Conservation (phyloP, 129 eudicot genomes). For the Tanacetum coccineum region DNA sequence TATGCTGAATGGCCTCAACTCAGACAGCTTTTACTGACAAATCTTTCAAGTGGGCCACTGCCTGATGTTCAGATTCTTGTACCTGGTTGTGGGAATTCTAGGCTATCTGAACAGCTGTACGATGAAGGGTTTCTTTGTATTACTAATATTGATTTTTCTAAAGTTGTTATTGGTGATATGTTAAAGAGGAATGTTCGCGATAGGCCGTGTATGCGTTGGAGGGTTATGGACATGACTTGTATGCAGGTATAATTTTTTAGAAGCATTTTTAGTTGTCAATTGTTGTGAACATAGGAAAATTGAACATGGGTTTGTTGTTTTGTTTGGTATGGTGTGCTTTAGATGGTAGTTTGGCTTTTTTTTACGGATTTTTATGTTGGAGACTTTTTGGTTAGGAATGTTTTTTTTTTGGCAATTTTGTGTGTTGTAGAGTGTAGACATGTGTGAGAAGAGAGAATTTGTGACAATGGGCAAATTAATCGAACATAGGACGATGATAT, state of each 20-base stretch:
- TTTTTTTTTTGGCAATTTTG: too few relatives aligned
- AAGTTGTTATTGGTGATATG: slow-evolving; percentile 87
- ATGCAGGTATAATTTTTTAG: slow-evolving; percentile 60
- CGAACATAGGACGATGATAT: too few relatives aligned
- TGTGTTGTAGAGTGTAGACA: too few relatives aligned
- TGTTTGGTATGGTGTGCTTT: too few relatives aligned
- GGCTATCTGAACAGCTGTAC: slow-evolving; percentile 67
- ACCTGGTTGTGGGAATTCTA: slow-evolving; percentile 91
- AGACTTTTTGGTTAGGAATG: too few relatives aligned
- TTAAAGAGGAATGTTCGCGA: slow-evolving; percentile 67
- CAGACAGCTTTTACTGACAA: slow-evolving; percentile 41
- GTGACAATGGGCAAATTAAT: too few relatives aligned
- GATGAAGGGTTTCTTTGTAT: slow-evolving; percentile 60
- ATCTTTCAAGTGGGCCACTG: slow-evolving; percentile 23
- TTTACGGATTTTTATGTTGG: too few relatives aligned
- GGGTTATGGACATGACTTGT: slow-evolving; percentile 86
- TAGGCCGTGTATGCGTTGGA: slow-evolving; percentile 86
- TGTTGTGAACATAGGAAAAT: not conserved
- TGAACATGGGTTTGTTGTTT: too few relatives aligned
- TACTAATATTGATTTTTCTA: slow-evolving; percentile 80
- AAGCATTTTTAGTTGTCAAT: not conserved
- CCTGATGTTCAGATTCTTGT: slow-evolving; percentile 47
- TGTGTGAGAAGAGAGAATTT: too few relatives aligned
- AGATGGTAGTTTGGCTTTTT: too few relatives aligned
- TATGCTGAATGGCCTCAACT: slow-evolving; percentile 94